Base-by-base conservation (phyloP, 2,329 filamentous ascomycete species). In the Colletotrichum agaves region DNA sequence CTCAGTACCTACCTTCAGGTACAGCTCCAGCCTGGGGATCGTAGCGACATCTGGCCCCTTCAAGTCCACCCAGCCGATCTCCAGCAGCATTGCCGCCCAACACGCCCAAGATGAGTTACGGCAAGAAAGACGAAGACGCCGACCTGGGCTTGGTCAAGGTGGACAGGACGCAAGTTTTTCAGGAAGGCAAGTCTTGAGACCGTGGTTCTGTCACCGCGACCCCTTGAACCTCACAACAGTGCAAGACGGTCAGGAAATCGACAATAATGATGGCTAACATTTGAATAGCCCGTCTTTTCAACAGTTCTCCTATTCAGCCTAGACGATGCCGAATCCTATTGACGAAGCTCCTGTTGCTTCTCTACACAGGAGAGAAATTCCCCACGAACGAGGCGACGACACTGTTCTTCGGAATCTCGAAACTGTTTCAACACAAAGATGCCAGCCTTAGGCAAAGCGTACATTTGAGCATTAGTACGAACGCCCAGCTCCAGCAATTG, bases 341-440 rank as follows among this genome's bases (percentile, higher is more conserved):
- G 72, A 98, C 96, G 76, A 98, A 99, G 87, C 96, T 99, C 77
- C 93, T 93, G 56, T 91, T 98, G 67, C 91, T 99, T 72, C 88
- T 99, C 74, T 98, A 98, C 82, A 98, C 94, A 19, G 96, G 96
- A 74, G 96, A 99, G 84, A 94, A 91, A 78, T 99, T 98, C 85
- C 94, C 95, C 50, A 95, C 92, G 68, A 97, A 97, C 78, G 96
- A 99, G 88, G 96, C 96, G 74, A 98, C 96, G 35, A 95, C 93
- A 53, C 91, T 99, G 72, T 99, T 99, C 89, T 98, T 98, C 80
- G 94, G 95, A 74, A 98, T 97, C 81, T 98, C 95, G 70, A 98
- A 98, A 87, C 88, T 98, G 69, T 99, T 99, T 87, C 95, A 98
- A 86, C 98, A 98, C 83, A 98, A 98, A 82, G 96, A 99, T 91